Conservation (phyloP, 164 flowering plant genomes). For the Vitis riparia region DNA sequence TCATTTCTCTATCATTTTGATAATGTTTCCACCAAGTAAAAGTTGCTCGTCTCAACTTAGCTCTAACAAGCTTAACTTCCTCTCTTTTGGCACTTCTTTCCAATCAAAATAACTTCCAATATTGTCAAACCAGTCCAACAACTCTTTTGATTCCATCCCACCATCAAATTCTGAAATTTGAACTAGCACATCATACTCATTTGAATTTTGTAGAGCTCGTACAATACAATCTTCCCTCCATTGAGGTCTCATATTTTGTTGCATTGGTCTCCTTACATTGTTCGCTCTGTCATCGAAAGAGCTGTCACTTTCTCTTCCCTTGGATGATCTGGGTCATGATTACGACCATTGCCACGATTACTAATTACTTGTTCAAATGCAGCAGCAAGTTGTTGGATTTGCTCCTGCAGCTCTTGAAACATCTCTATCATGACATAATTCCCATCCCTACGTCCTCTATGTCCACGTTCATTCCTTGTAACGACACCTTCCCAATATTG, state of each 20-base stretch:
- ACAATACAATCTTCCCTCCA: neutral
- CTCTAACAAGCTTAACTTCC: neutral
- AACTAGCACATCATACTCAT: neutral
- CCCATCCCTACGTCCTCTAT: no score
- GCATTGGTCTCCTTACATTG: neutral
- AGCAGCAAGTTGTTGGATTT: no score
- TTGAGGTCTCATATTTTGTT: neutral
- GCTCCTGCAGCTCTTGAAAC: no score
- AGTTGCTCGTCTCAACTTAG: neutral
- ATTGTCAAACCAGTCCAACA: neutral
- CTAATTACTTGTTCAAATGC: no score
- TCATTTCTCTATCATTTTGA: neutral
- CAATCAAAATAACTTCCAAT: neutral
- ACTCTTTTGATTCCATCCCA: neutral
- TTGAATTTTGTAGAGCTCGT: slow-evolving; percentile 2
- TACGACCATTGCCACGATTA: no score
- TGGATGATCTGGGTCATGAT: neutral
- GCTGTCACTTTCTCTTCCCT: neutral
- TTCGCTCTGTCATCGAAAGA: neutral
- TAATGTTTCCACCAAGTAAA: neutral
- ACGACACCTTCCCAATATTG: no score
- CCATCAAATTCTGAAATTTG: neutral
- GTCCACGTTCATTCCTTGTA: no score
- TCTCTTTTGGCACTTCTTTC: neutral
- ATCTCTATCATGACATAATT: no score